A percentile compares a stretch with the other conserved stretches of the same genome.
Conservation (phyloP, 805 yeast species). For the Monosporozyma unispora region DNA sequence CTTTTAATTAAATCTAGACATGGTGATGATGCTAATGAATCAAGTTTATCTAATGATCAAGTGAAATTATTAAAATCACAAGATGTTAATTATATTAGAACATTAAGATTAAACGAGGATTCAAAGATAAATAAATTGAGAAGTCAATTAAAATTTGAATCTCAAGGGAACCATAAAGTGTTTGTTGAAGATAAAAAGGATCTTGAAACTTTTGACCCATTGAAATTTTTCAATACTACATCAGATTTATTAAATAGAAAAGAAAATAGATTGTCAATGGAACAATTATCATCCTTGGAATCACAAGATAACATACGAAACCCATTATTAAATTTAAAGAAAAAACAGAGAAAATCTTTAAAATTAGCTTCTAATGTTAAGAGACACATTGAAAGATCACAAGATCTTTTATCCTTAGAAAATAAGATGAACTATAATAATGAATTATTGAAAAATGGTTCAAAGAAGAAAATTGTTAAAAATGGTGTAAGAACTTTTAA, state of each 20-base stretch:
- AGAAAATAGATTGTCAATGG: constrained; percentile 60
- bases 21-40: constrained; percentile 36
- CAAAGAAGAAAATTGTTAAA: constrained; percentile 64
- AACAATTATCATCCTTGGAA: constrained; percentile 39
- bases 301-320: constrained; percentile 1
- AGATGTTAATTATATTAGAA: constrained; percentile 77
- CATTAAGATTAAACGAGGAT: constrained; percentile 61
- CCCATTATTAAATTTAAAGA: constrained; percentile 20
- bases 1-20: constrained; percentile 53
- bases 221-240: constrained; percentile 61
- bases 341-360: constrained; percentile 50
- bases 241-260: constrained; percentile 48
- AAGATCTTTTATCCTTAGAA: constrained; percentile 59
- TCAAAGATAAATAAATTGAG: constrained; percentile 48
- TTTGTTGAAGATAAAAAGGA: constrained; percentile 63
- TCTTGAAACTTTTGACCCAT: constrained; percentile 53
- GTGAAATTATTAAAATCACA: constrained; percentile 80
- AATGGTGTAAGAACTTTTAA: constrained; percentile 67
- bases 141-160: constrained; percentile 39
- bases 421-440: constrained; percentile 66
- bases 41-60: constrained; percentile 56
- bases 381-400: constrained; percentile 59
- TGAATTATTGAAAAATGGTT: constrained; percentile 86
- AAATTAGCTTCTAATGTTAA: constrained; percentile 37
- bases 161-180: constrained; percentile 73